Evolutionary conservation across 306 rosid species (phyloP).

Genomic region (Begonia loranthoides): DNA sequence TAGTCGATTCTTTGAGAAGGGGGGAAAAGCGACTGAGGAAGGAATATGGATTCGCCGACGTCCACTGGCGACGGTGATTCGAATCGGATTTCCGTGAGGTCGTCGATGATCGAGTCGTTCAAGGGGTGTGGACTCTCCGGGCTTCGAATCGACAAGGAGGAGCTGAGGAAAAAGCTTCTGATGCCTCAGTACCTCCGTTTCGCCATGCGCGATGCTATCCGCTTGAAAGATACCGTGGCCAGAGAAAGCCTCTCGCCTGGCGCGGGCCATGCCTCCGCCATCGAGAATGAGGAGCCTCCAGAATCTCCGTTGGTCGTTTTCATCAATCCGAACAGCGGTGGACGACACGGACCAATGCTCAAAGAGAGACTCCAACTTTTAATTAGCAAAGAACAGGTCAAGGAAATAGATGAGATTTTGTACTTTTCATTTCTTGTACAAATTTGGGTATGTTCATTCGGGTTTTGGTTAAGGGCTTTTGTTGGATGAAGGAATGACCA

Average conservation of each 20-base stretch:
- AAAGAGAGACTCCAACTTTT: conserved; percentile 65
- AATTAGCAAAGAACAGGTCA: conserved; percentile 85
- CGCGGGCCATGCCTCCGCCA: background rate
- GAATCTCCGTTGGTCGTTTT: conserved; percentile 68
- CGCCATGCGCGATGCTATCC: conserved; percentile 84
- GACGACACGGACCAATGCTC: conserved; percentile 74
- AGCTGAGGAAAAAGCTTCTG: conserved; percentile 43
- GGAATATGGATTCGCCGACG: conserved; percentile 5
- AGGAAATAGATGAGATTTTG: background rate
- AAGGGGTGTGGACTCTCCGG: conserved; percentile 60
- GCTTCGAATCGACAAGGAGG: conserved; percentile 60
- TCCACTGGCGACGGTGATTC: conserved; percentile 15
- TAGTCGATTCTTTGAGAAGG: background rate
- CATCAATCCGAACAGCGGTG: conserved; percentile 73
- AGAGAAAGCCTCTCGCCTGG: conserved; percentile 36
- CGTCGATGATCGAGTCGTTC: conserved; percentile 57
- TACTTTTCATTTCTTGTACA: background rate
- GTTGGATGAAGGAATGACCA: too few species aligned
- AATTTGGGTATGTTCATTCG: too few species aligned
- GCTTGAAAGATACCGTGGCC: conserved; percentile 47
- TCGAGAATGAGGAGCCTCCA: conserved; percentile 21
- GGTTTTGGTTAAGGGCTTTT: too few species aligned
- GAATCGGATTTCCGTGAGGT: conserved; percentile 28
- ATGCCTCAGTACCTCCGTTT: conserved; percentile 74
- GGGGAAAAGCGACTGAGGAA: background rate